Base-by-base conservation (phyloP, 106 monocot genomes). In the Acorus calamus region DNA sequence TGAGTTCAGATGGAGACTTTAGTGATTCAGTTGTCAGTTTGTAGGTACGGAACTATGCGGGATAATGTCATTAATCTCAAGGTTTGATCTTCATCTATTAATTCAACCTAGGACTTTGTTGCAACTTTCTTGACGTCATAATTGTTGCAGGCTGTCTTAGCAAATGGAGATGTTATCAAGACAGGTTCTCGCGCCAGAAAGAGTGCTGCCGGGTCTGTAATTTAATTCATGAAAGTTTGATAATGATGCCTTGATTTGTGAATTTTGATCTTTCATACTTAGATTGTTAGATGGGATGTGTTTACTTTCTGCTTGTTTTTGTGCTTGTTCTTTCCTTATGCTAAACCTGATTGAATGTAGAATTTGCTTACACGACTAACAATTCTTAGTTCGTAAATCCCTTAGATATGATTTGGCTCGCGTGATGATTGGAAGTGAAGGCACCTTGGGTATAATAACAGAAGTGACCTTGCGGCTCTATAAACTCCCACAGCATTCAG, bases 41-140 rank as follows among this genome's bases (percentile, higher is more conserved):
- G 53, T 75, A 96, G 96, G 87, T 98, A 98, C 76, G 96, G 96
- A 75, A 98, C 96, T 49, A 92, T 92, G 96, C 69, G 88, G 14
- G 96, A 98, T 56, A 98, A 98, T 85, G 87, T 98, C 67, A 98
- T 98, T 47, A 88, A 70, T 66, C 80, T 91, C 64, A 72, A 88
- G 85, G 96, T 96, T 75, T 44, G 44, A 48, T 66, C 50, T n/a
- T 8, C 11, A 0, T n/a, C 7, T 55, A 58, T 61, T 53, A 61
- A 13, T 55, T 12, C 8, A 44, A 4, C 10, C 44, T 12, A 64
- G 6, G 43, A 12, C 9, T 57, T 10, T 49, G 47, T 10, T 56
- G 1, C 50, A n/a, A 28, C n/a, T 49, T 46, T 41, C 44, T 42
- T 49, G 8, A 42, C 43, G 53, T 50, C 13, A 28, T 46, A 42